Percentiles rank a stretch among this genome's conserved stretches.
These are phyloP conservation scores for Hyaloscypha hepaticicola DNA, from an alignment of 495 filamentous ascomycete genomes.

Conservation along the genomic window DNA sequence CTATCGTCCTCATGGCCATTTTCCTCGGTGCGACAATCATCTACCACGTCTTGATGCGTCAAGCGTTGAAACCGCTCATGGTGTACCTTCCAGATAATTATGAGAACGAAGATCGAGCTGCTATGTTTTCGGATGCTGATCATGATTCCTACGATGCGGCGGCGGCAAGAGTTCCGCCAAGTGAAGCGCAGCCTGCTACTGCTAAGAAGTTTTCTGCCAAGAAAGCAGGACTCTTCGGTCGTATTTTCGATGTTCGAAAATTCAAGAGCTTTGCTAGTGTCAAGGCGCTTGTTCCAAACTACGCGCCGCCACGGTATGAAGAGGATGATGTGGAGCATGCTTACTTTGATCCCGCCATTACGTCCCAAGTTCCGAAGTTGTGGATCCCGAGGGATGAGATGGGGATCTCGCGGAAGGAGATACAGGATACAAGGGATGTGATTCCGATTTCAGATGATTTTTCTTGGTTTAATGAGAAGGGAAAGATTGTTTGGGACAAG, in stretches of 20 bases:
- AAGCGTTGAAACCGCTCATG: constrained; percentile 72
- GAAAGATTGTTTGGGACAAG: constrained; percentile 71
- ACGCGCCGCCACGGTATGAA: constrained; percentile 47
- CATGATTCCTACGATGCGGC: constrained; percentile 31
- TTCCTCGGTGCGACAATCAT: constrained; percentile 76
- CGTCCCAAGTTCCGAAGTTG: constrained; percentile 60
- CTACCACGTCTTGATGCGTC: constrained; percentile 79
- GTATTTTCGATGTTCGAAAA: constrained; percentile 74
- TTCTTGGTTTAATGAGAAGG: constrained; percentile 75
- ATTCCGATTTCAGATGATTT: constrained; percentile 73
- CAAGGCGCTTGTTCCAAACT: constrained; percentile 65
- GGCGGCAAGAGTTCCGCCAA: constrained; percentile 31
- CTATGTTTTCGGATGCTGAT: constrained; percentile 41
- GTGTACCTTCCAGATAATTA: constrained; percentile 68
- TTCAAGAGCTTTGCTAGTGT: constrained; percentile 69
- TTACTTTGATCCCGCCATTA: constrained; percentile 75
- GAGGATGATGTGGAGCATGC: constrained; percentile 63
- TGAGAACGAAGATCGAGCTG: constrained; percentile 55
- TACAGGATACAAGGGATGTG: constrained; percentile 64
- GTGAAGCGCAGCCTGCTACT: constrained; percentile 32
- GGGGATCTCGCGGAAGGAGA: constrained; percentile 75
- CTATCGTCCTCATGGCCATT: constrained; percentile 78
- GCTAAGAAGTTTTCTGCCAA: constrained; percentile 32
- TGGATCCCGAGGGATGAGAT: constrained; percentile 81
- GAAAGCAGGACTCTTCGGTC: constrained; percentile 50